A percentile compares a stretch with the other conserved stretches of the same genome.
These are phyloP conservation scores for Aspergillus fumigatus DNA, from an alignment of 2,329 filamentous ascomycete genomes.

Conservation along the genomic window DNA sequence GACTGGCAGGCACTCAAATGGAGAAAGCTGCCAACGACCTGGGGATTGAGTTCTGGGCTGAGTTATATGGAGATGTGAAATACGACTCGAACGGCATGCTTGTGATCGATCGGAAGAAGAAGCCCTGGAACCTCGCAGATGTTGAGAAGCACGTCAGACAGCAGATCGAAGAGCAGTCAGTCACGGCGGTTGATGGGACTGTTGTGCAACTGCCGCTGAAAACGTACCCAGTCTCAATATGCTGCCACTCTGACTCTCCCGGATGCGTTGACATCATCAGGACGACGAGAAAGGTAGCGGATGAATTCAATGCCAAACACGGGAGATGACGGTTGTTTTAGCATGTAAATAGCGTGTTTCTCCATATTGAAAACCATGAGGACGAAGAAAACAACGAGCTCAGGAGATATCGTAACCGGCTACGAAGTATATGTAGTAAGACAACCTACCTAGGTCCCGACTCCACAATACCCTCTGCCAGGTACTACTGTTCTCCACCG, in stretches of 20 bases:
- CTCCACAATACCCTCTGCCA: no score
- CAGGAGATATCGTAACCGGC: no score
- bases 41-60: conserved; percentile 50
- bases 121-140: conserved; percentile 41
- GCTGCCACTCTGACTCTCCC: conserved; percentile 47
- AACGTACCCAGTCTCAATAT: conserved; percentile 41
- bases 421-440: no score
- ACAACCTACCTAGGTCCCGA: no score
- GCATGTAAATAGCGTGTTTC: not conserved
- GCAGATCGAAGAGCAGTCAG: conserved; percentile 39
- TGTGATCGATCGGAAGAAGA: conserved; percentile 57
- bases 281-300: conserved; percentile 35
- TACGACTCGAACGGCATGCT: conserved; percentile 49
- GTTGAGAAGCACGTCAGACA: conserved; percentile 40
- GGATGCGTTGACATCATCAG: conserved; percentile 43
- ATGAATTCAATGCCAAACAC: conserved; percentile 36
- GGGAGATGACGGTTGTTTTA: not conserved
- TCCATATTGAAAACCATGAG: no score
- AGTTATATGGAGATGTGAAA: conserved; percentile 55
- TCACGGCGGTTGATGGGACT: conserved; percentile 40
- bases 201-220: conserved; percentile 37
- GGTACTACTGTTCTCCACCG: no score
- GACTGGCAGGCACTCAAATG: conserved; percentile 51
- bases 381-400: not conserved
- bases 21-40: conserved; percentile 52